Evolutionary conservation across 495 filamentous ascomycete species (phyloP).

Genomic region (Daldinia bambusicola): DNA sequence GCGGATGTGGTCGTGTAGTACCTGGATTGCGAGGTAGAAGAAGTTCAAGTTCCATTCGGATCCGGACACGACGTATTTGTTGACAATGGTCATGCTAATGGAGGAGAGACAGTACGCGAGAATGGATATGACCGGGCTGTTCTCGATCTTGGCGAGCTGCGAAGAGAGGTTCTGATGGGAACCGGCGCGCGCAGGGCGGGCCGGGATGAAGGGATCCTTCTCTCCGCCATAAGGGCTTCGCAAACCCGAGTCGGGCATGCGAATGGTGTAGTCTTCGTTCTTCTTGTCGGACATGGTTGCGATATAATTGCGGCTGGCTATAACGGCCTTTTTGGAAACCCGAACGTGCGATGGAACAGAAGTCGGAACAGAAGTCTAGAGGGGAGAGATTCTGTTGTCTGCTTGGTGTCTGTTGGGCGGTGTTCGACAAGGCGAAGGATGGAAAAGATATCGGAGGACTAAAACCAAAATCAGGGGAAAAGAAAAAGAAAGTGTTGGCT

Average conservation of each 20-base stretch:
- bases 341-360: conserved; percentile 7
- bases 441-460: conserved; percentile 19
- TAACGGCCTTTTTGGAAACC: conserved; percentile 67
- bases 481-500: conserved; percentile 38
- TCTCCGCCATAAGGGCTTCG: conserved; percentile 61
- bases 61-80: conserved; percentile 97
- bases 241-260: conserved; percentile 67
- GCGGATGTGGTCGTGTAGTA: conserved; percentile 55
- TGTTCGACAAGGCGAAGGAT: conserved; percentile 40
- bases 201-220: conserved; percentile 62
- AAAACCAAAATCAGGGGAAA: conserved; percentile 38
- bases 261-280: conserved; percentile 79
- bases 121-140: conserved; percentile 82
- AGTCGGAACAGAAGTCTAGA: background rate
- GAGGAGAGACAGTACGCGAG: conserved; percentile 92
- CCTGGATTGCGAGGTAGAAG: conserved; percentile 91
- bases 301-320: conserved; percentile 45
- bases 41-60: conserved; percentile 95
- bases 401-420: conserved; percentile 16
- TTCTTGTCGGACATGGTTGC: conserved; percentile 75
- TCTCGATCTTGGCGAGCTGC: conserved; percentile 63
- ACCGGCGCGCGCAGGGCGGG: conserved; percentile 39
- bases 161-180: conserved; percentile 33
- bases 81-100: conserved; percentile 98
- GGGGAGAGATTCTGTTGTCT: conserved; percentile 16